phyloP scores from a whole-genome alignment of 83 land plant species.

The Picea abies region DNA sequence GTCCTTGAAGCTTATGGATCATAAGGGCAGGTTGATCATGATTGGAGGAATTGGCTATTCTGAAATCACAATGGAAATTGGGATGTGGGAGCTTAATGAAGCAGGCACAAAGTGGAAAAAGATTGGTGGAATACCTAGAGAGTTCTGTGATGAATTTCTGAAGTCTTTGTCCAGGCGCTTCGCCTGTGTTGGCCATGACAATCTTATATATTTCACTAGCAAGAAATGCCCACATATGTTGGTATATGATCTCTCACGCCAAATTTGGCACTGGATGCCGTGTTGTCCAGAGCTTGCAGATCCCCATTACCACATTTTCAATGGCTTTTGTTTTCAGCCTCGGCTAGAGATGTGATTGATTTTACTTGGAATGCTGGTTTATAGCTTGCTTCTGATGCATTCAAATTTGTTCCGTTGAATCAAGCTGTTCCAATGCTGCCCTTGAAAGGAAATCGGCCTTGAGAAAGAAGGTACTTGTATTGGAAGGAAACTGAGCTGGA shows the following conservation, averaged over 20 bases:
- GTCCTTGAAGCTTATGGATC: conserved; percentile 26
- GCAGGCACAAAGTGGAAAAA: conserved; percentile 14
- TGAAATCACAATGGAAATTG: conserved; percentile 14
- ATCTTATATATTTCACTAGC: conserved; percentile 28
- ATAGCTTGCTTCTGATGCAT: too few relatives aligned
- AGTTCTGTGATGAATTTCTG: conserved; percentile 22
- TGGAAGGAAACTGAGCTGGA: too few relatives aligned
- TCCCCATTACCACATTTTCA: conserved; percentile 29
- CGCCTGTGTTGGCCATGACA: conserved; percentile 29
- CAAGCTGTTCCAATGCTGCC: too few relatives aligned
- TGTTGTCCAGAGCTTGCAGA: conserved; percentile 19
- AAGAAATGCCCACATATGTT: conserved; percentile 24
- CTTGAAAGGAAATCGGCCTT: too few relatives aligned
- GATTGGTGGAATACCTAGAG: conserved; percentile 20
- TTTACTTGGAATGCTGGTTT: too few relatives aligned
- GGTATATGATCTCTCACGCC: conserved; percentile 13
- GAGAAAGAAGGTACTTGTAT: too few relatives aligned
- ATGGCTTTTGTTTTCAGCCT: conserved; percentile 26
- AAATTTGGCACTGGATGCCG: conserved; percentile 21
- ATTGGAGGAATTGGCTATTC: conserved; percentile 21
- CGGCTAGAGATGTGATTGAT: not conserved
- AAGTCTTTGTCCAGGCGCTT: conserved; percentile 21
- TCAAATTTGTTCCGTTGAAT: too few relatives aligned
- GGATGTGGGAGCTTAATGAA: conserved; percentile 21
- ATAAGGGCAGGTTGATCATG: conserved; percentile 19